Evolutionary conservation across 129 eudicot species (phyloP), one percentile per base, ranked within the genome.

Genomic region (Chrysanthemum lavandulifolium): DNA sequence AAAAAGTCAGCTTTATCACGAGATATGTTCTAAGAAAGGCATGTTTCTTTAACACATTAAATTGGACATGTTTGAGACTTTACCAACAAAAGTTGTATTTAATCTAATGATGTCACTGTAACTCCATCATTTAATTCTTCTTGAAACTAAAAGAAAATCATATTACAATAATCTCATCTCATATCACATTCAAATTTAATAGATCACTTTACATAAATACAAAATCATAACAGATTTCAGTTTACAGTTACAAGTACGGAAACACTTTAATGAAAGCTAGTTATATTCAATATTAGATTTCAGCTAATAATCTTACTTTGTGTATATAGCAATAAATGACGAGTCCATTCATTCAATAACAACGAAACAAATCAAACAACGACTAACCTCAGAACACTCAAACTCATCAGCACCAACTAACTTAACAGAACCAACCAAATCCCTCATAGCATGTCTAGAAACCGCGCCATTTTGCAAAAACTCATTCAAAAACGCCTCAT

Each of bases 401-500:
- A 86, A 87, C 0, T 86, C 88, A 64, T 61, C 12, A 12, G 74
- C 74, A 47, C 70, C 78, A 69, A 85, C 86, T 14, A 95, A 67
- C 21, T 60, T 79, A 67, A 95, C 82, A 0, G 94, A 84, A 71
- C 63, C 80, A 19, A 95, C 45, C 83, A 95, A 70, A 2, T 71
- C 84, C 3, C 90, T 74, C 97, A 91, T 91, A 0, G 97, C 83
- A 69, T 95, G 99, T 77, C 62, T 75, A 2, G 53, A 36, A 70
- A 95, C 45, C 70, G 18, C 79, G 6, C 91, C 97, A 18, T 43
- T 36, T 40, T 68, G 79, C 25, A 86, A 29, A 62, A 55, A 82
- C 73, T 70, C 63, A 76, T 86, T 43, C 78, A 95, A 80, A 79
- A 90, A 80, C n/a, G 67, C 82, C 36, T 67, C 62, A 75, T 10